phyloP scores from a whole-genome alignment of 1,284 basidiomycete species.

The Trichosporon ovoides region DNA sequence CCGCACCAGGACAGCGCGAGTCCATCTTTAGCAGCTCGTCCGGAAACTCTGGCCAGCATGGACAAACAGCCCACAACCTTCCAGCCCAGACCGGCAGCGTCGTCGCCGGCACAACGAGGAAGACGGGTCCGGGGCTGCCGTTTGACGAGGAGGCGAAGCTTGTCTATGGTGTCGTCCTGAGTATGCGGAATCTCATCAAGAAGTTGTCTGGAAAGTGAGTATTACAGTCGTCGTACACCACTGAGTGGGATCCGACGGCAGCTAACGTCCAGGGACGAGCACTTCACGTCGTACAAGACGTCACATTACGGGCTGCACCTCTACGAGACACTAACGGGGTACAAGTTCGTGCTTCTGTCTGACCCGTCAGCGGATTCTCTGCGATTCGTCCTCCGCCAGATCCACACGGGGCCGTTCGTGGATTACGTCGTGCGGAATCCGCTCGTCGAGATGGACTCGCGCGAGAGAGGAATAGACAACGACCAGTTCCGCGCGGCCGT shows the following conservation, averaged over 20 bases:
- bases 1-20: slow-evolving; percentile 20
- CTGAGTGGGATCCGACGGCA: neutral
- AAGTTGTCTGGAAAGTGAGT: slow-evolving; percentile 78
- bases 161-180: slow-evolving; percentile 91
- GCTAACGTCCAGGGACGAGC: slow-evolving; percentile 63
- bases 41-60: neutral
- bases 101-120: slow-evolving; percentile 8
- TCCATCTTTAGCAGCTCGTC: slow-evolving; percentile 29
- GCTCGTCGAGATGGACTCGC: slow-evolving; percentile 71
- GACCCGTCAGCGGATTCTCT: slow-evolving; percentile 77
- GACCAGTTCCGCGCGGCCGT: slow-evolving; percentile 73
- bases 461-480: slow-evolving; percentile 78
- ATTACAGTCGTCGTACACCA: neutral
- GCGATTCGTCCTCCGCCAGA: slow-evolving; percentile 74
- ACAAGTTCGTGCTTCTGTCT: slow-evolving; percentile 92
- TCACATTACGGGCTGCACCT: slow-evolving; percentile 90
- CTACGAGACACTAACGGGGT: slow-evolving; percentile 84
- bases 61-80: neutral
- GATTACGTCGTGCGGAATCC: slow-evolving; percentile 92
- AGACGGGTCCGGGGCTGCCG: slow-evolving; percentile 54
- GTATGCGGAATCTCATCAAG: slow-evolving; percentile 88
- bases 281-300: slow-evolving; percentile 85
- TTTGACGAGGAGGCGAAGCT: slow-evolving; percentile 98
- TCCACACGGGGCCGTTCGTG: slow-evolving; percentile 89
- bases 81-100: slow-evolving; percentile 1